These are phyloP conservation scores for Epichloe sibirici DNA, from an alignment of 2,329 filamentous ascomycete species.

Conservation along the genomic window DNA sequence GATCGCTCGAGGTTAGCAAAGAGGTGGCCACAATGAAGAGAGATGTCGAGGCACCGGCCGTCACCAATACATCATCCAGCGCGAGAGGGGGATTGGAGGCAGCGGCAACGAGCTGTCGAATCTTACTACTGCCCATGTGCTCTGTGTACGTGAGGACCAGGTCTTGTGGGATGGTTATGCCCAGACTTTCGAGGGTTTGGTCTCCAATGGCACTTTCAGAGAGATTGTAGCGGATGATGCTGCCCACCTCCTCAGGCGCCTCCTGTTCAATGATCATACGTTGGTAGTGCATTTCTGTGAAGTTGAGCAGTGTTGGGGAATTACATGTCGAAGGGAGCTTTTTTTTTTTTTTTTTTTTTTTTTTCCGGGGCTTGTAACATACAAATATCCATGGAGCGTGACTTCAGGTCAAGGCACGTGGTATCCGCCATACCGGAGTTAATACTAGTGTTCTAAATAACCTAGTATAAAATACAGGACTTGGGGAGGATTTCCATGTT, in stretches of 20 bases:
- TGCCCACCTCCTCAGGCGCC: slow-evolving; percentile 13
- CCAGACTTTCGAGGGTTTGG: slow-evolving; percentile 10
- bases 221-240: slow-evolving; percentile 13
- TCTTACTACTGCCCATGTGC: slow-evolving; percentile 8
- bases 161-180: slow-evolving; percentile 9
- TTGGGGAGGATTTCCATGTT: no score
- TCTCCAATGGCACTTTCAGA: slow-evolving; percentile 14
- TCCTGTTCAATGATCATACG: slow-evolving; percentile 16
- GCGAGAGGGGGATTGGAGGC: slow-evolving; percentile 3
- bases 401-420: background rate
- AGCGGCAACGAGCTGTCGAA: slow-evolving; percentile 9
- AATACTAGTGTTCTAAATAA: no score
- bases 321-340: background rate
- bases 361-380: background rate
- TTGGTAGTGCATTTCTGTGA: slow-evolving; percentile 11
- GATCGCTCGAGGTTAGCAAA: slow-evolving; percentile 7
- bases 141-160: slow-evolving; percentile 12
- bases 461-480: no score
- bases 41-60: slow-evolving; percentile 11
- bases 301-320: background rate
- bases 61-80: slow-evolving; percentile 12
- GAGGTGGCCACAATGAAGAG: slow-evolving; percentile 13
- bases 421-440: no score
- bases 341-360: no score
- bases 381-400: background rate